A percentile compares a stretch with the other conserved stretches of the same genome.
phyloP scores from a whole-genome alignment of 1,284 basidiomycete genomes.

The Leccinum subrobustum region DNA sequence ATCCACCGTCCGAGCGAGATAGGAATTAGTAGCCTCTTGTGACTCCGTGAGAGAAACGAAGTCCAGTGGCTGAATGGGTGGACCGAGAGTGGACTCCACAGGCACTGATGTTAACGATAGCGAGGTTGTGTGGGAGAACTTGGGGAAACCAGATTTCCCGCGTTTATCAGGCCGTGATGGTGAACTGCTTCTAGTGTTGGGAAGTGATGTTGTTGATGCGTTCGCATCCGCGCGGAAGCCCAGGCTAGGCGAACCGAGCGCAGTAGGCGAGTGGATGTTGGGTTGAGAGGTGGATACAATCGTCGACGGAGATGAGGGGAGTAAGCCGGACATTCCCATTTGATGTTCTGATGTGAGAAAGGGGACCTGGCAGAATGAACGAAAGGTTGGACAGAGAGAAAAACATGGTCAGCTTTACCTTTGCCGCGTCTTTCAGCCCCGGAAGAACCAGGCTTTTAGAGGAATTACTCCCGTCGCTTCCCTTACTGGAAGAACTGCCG shows the following conservation, averaged over 20 bases:
- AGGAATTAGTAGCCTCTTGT: conserved; percentile 64
- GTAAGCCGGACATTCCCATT: conserved; percentile 64
- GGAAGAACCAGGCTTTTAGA: conserved; percentile 44
- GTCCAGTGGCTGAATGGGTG: conserved; percentile 65
- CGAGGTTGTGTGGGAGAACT: conserved; percentile 28
- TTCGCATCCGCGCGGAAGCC: conserved; percentile 32
- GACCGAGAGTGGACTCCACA: conserved; percentile 31
- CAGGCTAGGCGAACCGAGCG: conserved; percentile 36
- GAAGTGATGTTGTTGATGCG: conserved; percentile 35
- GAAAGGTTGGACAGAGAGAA: conserved; percentile 3
- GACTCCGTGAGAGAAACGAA: conserved; percentile 58
- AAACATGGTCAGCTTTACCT: conserved; percentile 41
- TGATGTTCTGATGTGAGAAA: conserved; percentile 67
- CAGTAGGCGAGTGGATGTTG: conserved; percentile 41
- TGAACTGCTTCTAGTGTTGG: conserved; percentile 41
- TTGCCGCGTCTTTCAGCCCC: conserved; percentile 70
- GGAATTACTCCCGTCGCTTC: conserved; percentile 30
- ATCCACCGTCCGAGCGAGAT: conserved; percentile 76
- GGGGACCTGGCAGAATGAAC: conserved; percentile 47
- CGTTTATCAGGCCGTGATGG: conserved; percentile 37
- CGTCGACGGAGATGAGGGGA: conserved; percentile 76
- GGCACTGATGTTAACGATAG: conserved; percentile 35
- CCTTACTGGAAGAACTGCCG: conserved; percentile 46
- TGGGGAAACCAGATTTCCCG: conserved; percentile 23
- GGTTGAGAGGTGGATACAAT: conserved; percentile 46